Conservation (phyloP, 2,329 filamentous ascomycete genomes). For the Penicillium sp. region DNA sequence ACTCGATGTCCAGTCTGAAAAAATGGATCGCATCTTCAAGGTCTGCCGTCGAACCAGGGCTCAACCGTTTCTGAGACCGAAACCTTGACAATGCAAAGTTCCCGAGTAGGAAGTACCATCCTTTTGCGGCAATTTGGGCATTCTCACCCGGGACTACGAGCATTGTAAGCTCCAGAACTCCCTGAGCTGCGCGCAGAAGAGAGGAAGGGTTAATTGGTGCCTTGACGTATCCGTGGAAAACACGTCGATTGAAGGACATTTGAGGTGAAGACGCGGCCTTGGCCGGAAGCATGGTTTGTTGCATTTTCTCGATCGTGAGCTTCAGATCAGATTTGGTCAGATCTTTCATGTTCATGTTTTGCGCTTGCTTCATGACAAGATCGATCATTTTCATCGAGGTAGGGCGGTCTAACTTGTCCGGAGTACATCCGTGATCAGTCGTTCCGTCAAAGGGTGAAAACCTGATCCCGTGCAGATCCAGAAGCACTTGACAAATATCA, state of each 20-base stretch:
- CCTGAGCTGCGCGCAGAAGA: constrained; percentile 73
- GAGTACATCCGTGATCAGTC: constrained; percentile 71
- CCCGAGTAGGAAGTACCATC: constrained; percentile 89
- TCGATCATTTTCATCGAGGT: constrained; percentile 78
- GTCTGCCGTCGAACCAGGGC: constrained; percentile 73
- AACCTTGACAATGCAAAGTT: constrained; percentile 86
- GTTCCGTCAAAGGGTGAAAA: constrained; percentile 64
- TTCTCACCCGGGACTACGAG: constrained; percentile 65
- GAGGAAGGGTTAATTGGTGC: constrained; percentile 75
- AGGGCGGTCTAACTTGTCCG: constrained; percentile 70
- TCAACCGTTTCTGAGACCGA: constrained; percentile 69
- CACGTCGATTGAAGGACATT: constrained; percentile 79
- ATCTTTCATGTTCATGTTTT: constrained; percentile 82
- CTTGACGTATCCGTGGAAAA: constrained; percentile 75
- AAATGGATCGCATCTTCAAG: constrained; percentile 75
- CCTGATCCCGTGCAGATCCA: constrained; percentile 75
- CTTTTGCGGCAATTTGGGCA: constrained; percentile 64
- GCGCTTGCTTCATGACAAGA: constrained; percentile 73
- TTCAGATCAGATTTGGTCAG: constrained; percentile 87
- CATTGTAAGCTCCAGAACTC: constrained; percentile 67
- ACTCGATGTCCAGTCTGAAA: constrained; percentile 74
- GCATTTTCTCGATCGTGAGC: constrained; percentile 84
- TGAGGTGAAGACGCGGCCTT: constrained; percentile 74
- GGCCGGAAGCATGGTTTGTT: constrained; percentile 70
- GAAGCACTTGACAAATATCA: constrained; percentile 78